Percentiles rank a stretch among this genome's conserved stretches.
Conservation (phyloP, 2,329 filamentous ascomycete species). For the Xylaria multiplex region DNA sequence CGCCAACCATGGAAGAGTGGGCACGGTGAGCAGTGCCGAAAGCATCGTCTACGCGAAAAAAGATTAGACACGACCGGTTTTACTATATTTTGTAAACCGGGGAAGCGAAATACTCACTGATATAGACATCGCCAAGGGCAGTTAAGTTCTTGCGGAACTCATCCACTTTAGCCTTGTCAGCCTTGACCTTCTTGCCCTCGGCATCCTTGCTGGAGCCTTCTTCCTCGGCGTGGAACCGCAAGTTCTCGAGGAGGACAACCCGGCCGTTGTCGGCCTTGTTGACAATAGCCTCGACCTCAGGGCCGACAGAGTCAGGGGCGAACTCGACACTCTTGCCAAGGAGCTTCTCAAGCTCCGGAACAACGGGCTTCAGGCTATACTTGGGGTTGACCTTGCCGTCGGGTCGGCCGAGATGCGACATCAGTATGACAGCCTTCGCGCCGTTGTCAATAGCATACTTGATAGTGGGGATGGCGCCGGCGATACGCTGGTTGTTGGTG, state of each 20-base stretch:
- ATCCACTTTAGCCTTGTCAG: slow-evolving; percentile 90
- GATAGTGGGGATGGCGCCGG: slow-evolving; percentile 93
- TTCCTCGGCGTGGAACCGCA: slow-evolving; percentile 98
- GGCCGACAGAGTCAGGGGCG: slow-evolving; percentile 88
- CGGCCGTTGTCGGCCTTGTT: slow-evolving; percentile 83
- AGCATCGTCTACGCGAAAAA: slow-evolving; percentile 77
- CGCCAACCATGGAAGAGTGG: slow-evolving; percentile 99
- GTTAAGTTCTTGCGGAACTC: slow-evolving; percentile 96
- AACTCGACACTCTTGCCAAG: slow-evolving; percentile 87
- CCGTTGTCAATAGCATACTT: slow-evolving; percentile 91
- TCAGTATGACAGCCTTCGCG: slow-evolving; percentile 92
- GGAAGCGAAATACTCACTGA: slow-evolving; percentile 73
- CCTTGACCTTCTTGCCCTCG: slow-evolving; percentile 97
- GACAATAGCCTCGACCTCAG: slow-evolving; percentile 89
- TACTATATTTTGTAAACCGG: background rate
- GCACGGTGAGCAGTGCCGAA: slow-evolving; percentile 98
- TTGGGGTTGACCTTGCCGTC: slow-evolving; percentile 90
- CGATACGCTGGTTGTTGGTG: slow-evolving; percentile 98
- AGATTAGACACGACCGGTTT: slow-evolving; percentile 7
- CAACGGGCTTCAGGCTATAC: slow-evolving; percentile 94
- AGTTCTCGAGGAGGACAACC: slow-evolving; percentile 93
- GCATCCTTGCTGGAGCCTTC: slow-evolving; percentile 95
- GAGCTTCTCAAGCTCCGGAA: slow-evolving; percentile 90
- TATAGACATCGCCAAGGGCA: slow-evolving; percentile 91
- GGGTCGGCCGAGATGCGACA: slow-evolving; percentile 98